Base-by-base conservation (phyloP, 257 asterid genomes). In the Capsicum pubescens region DNA sequence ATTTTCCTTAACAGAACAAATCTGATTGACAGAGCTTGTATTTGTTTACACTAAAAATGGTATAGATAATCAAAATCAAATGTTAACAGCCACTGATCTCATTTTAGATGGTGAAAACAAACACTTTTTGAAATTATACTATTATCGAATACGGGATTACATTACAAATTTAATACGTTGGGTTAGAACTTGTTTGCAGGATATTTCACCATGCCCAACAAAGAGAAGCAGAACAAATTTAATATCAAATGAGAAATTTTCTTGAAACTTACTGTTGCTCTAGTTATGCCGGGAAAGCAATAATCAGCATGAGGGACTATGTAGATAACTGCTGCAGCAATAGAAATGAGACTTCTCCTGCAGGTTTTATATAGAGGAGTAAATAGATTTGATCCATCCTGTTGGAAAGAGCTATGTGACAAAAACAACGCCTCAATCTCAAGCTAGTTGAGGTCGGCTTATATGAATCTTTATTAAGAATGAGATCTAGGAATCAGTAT, bases 331-430 rank as follows among this genome's bases (percentile, higher is more conserved):
- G 94, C 94, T 74, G 96, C 97, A 46, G 96, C 94, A 86, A 93
- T 90, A 79, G 96, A 93, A 57, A 93, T 92, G 21, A 96, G 96
- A 86, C 96, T 93, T 92, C 96, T 93, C 93, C 97, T 93, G 90
- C 67, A 52, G 5, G 69, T 57, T 76, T 78, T 17, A 70, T 56
- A 12, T 7, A 4, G 61, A 46, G 58, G 80, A 76, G 81, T 76
- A 7, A 2, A 74, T 21, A 21, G 6, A 74, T 74, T 16, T 74
- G 0, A 36, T 35, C 11, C 14, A 32, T 67, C 74, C 19, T 67
- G 50, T 68, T 36, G 60, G 19, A 72, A 39, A 9, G 7, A 8
- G 81, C 61, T 21, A 21, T 19, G 21, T 74, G 11, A 46, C 39
- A 71, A 71, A 48, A 46, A 72, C 10, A n/a, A 71, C 21, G 5